Base-by-base conservation (phyloP, 2,329 filamentous ascomycete genomes). In the Pseudocercospora crystallina region DNA sequence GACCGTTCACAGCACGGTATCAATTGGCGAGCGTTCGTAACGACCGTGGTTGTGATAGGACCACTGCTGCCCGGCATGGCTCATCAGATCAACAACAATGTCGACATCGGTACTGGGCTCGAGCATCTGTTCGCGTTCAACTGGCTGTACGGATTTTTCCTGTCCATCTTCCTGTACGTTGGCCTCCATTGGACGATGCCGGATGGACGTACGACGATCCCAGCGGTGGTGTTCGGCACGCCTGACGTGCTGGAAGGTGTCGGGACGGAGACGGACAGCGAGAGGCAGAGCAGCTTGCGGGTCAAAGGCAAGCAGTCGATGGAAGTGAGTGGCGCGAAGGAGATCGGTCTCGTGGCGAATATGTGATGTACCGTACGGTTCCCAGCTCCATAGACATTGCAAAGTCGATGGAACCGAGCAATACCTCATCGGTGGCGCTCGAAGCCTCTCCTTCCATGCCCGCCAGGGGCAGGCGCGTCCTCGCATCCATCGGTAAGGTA, bases 71-170 rank as follows among this genome's bases (percentile, higher is more conserved):
- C 81, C 0, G 81, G 81, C 0, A 53, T 64, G 37, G 59, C 58
- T 5, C 35, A 59, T 40, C 49, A 49, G 11, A 56, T 61, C 45
- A 59, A 43, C 32, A 29, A 31, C 17, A 46, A 43, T 46, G 15
- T 46, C 33, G 20, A 38, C 34, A 54, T 55, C 14, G 48, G 44
- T 8, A 37, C 36, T 13, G 48, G 52, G 11, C 43, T 51, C 5
- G 38, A 44, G 34, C 37, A 61, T 39, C 30, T 64, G 10, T 61
- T 60, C 61, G 74, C 76, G n/a, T 82, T 86, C 60, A 81, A 82
- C 12, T 86, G 82, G 82, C 63, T 86, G 26, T 73, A 84, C 39
- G 83, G 83, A 0, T 86, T 86, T 58, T 70, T 78, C 7, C 70
- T 67, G 0, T 80, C 78, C 12, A 76, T 79, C 20, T 35, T 81